phyloP scores from a whole-genome alignment of 768 basidiomycete genomes.

The Serendipita sp. region DNA sequence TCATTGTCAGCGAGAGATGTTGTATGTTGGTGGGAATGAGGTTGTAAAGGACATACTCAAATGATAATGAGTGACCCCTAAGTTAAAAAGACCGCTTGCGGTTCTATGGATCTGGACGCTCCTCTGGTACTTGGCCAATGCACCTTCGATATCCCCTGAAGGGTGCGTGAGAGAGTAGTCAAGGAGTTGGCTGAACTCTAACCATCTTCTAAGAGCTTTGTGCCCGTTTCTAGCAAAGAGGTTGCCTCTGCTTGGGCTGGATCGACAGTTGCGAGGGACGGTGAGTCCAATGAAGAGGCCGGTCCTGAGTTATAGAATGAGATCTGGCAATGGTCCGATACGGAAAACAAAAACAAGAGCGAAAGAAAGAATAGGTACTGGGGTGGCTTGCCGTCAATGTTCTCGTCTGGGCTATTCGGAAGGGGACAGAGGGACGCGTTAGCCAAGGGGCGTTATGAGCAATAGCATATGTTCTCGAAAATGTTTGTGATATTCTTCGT shows the following conservation, averaged over 20 bases:
- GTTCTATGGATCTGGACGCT: slow-evolving; percentile 67
- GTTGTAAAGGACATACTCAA: slow-evolving; percentile 39
- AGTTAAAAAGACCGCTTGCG: slow-evolving; percentile 71
- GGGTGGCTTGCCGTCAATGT: too few relatives aligned
- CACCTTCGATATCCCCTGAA: slow-evolving; percentile 47
- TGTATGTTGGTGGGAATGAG: not conserved
- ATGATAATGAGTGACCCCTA: slow-evolving; percentile 81
- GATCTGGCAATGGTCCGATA: not conserved
- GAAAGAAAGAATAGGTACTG: too few relatives aligned
- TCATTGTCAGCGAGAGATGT: not conserved
- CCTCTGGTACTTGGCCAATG: slow-evolving; percentile 59
- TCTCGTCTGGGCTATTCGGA: too few relatives aligned
- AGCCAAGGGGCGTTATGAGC: not conserved
- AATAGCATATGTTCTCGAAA: not conserved
- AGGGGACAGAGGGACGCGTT: not conserved
- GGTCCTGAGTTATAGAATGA: not conserved
- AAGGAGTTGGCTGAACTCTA: not conserved
- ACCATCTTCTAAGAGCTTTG: slow-evolving; percentile 70
- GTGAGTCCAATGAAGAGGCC: slow-evolving; percentile 19
- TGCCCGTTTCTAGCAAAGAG: slow-evolving; percentile 67
- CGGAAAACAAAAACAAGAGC: not conserved
- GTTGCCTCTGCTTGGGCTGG: slow-evolving; percentile 69
- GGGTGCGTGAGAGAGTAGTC: not conserved
- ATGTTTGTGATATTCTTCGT: not conserved
- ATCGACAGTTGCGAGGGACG: slow-evolving; percentile 67